Base-by-base conservation (phyloP, 2,329 filamentous ascomycete species). In the Fusarium papillatum region DNA sequence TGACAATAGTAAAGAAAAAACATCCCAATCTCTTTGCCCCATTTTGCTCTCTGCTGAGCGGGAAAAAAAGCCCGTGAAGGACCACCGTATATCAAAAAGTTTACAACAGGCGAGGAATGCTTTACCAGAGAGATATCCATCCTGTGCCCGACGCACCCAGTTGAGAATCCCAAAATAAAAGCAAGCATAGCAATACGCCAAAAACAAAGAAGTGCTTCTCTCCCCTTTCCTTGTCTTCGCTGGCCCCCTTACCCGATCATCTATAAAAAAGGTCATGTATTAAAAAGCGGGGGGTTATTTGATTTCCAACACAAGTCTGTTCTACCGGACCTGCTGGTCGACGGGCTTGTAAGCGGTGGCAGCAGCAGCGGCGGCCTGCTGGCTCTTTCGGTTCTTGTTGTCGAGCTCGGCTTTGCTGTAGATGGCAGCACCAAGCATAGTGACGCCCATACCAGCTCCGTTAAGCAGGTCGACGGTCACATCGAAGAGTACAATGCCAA, bases 361-460 rank as follows among this genome's bases (percentile, higher is more conserved):
- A 67, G 84, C 84, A 41, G 78, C 74, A 7, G 66, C 62, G 73
- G 79, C 79, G 11, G 59, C 71, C 75, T 82, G 78, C 50, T 76
- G 75, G 64, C 63, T 75, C 74, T 76, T 76, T 64, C 75, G 75
- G 66, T 75, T 80, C 82, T 87, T 89, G 78, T 86, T 85, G 76
- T 88, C 86, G 43, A 91, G 82, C 81, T 91, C 89, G 19, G 90
- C 88, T 77, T 88, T 88, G 82, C 88, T 90, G 83, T 91, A 92
- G 81, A 88, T 88, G 16, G 86, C 89, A 11, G 89, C 90, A 41
- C 90, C 90, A 13, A 85, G 75, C 81, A 92, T 85, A 9, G 90
- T 90, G 29, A 91, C 83, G 26, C 83, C 75, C 87, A 91, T 90
- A 53, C 88, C 90, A 17, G 88, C 76, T n/a, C 89, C 89, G 80